Evolutionary conservation across 2,329 filamentous ascomycete genomes (phyloP).

Genomic region (Parafenestella ontariensis): DNA sequence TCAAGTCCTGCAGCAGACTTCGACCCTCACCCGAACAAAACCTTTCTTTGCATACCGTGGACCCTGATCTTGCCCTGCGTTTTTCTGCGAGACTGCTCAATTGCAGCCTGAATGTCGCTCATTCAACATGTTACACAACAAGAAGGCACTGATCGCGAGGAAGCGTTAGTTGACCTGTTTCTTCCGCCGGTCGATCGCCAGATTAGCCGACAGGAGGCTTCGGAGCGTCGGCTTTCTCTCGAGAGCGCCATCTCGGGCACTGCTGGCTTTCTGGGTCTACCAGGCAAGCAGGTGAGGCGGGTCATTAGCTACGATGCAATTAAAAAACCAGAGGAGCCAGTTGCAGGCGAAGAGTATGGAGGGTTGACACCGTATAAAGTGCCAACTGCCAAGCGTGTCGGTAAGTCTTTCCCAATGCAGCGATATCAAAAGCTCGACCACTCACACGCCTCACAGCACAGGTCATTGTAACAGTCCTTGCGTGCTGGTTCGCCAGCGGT

Average conservation of each 20-base stretch:
- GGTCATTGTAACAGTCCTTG: conserved; percentile 44
- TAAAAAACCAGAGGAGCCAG: conserved; percentile 46
- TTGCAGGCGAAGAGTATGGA: conserved; percentile 48
- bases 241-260: conserved; percentile 33
- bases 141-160: conserved; percentile 58
- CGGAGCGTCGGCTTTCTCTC: conserved; percentile 40
- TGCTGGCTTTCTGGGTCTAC: conserved; percentile 26
- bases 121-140: conserved; percentile 60
- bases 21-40: conserved; percentile 8
- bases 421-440: conserved; percentile 7
- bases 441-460: conserved; percentile 37
- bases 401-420: conserved; percentile 30
- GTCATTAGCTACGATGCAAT: conserved; percentile 59
- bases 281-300: conserved; percentile 46
- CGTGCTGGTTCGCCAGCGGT: conserved; percentile 50
- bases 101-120: conserved; percentile 54
- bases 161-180: conserved; percentile 46
- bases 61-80: conserved; percentile 12
- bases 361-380: conserved; percentile 60
- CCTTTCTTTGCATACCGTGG: background rate
- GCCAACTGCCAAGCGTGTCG: conserved; percentile 44
- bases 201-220: conserved; percentile 33
- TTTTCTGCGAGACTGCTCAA: conserved; percentile 9
- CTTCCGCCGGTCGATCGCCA: conserved; percentile 44
- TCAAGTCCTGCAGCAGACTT: conserved; percentile 8